phyloP scores from a whole-genome alignment of 805 yeast genomes.

The Monosporozyma yasuniensis region DNA sequence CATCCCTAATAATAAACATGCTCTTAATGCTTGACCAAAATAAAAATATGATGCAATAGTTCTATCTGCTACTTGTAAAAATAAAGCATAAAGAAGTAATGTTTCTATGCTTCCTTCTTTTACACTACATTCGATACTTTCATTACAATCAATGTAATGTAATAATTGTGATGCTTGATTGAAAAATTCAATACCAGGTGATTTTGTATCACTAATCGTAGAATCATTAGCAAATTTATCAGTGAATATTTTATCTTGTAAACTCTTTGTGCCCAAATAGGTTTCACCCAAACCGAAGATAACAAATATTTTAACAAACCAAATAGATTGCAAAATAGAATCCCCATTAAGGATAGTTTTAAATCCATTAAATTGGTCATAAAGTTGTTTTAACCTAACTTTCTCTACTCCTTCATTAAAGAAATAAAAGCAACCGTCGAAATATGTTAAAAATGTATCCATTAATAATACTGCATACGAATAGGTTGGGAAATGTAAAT shows the following conservation, averaged over 20 bases:
- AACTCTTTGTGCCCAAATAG: constrained; percentile 59
- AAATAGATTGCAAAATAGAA: constrained; percentile 62
- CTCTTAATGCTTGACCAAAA: constrained; percentile 66
- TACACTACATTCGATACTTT: constrained; percentile 70
- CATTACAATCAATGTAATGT: constrained; percentile 67
- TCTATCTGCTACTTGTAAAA: constrained; percentile 75
- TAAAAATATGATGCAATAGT: constrained; percentile 75
- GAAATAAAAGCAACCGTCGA: constrained; percentile 78
- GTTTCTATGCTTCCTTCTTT: constrained; percentile 77
- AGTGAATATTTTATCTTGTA: not conserved
- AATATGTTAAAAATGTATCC: constrained; percentile 68
- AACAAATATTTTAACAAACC: constrained; percentile 68
- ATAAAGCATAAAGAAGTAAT: constrained; percentile 64
- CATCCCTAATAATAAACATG: constrained; percentile 66
- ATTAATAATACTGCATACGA: constrained; percentile 67
- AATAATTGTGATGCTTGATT: constrained; percentile 72
- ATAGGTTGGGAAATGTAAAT: constrained; percentile 48
- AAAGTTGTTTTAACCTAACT: constrained; percentile 53
- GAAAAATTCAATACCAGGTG: constrained; percentile 74
- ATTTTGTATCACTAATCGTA: too few species aligned
- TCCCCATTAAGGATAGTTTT: constrained; percentile 23
- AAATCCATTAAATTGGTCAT: constrained; percentile 29
- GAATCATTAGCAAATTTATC: not conserved
- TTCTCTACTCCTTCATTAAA: constrained; percentile 76
- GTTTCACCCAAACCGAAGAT: constrained; percentile 77